Evolutionary conservation across 2,329 filamentous ascomycete species (phyloP), one percentile per base, ranked within the genome.

Genomic region (Phaeosphaeriaceae sp.): DNA sequence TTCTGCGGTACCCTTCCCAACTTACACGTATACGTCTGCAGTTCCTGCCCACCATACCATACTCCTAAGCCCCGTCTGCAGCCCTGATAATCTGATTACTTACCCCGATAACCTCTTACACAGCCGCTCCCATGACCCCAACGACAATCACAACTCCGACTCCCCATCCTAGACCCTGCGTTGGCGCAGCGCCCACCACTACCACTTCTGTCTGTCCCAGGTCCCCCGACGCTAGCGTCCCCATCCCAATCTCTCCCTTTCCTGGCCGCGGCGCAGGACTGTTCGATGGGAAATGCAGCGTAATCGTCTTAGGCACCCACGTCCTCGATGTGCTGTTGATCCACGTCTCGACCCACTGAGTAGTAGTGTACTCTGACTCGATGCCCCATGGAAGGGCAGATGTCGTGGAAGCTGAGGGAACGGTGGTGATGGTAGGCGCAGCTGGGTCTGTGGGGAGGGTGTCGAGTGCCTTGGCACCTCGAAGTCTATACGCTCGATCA

Each of bases 291-390:
- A 74, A 73, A 15, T 68, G 69, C 15, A 76, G 57, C 2, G 70
- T 74, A 17, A 70, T 57, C 2, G 71, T 72, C 15, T 66, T 52
- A 7, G 72, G 73, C 7, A 72, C 61, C 76, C 76, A 78, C 10
- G 75, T 78, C 11, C 52, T 60, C 33, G 60, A 60, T 1, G 62
- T 67, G 10, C 66, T 61, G 20, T 61, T 68, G 11, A 75, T 66
- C 56, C 63, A 58, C 9, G 74, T 76, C 50, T 75, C 70, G 15
- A 72, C 56, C 75, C 75, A 78, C 50, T 70, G 63, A 7, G 74
- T 71, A 1, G 68, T 77, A 62, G 10, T 65, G 69, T 46, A 68
- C 63, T 24, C 61, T 7, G 41, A 44, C n/a, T 44, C 6, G 17
- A 44, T 11, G 41, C 41, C 41, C n/a, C n/a, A 21, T 2, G 13